Evolutionary conservation across 1,139 yeast species (phyloP), one percentile per base, ranked within the genome.

Genomic region (Blastobotrys ciferrii): DNA sequence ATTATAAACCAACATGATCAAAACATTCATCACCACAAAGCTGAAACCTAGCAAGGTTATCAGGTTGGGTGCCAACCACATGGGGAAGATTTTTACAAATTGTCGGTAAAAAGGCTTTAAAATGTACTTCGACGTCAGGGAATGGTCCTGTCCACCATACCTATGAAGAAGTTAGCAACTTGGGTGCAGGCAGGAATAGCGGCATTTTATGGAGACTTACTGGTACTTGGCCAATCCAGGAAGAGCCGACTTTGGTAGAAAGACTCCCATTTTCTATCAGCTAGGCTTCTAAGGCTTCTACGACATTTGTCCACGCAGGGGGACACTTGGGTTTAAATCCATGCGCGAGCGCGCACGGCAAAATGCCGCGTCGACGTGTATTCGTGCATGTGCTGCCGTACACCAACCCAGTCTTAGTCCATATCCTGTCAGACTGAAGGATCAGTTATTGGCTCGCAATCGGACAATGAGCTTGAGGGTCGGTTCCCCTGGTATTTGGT

Each of bases 51-150:
- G 70, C 35, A 91, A 71, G 0, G 98, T 91, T 50, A 91, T 85
- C 64, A 86, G 79, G 64, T 87, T 88, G 9, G 96, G 63, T 61
- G 96, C 96, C 85, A 88, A 80, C 77, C 84, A 84, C 55, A 75
- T 55, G 2, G 98, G 98, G 69, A 89, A 87, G 38, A 88, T 71
- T 47, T 72, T 66, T 23, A 85, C 92, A 65, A 88, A 85, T 56
- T 73, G 69, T 49, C 75, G 69, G 75, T 82, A 79, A 74, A 91
- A 91, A 51, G 83, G 87, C 63, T 85, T 87, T 57, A 91, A 72
- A 11, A 89, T 67, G 61, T 81, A 81, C 63, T 81, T 82, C 18
- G 97, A 86, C 20, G 84, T 72, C 46, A 86, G 67, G 1, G 96
- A 88, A 56, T 84, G 83, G 65, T 91, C 98, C 61, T 85, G 94